phyloP scores from a whole-genome alignment of 805 yeast genomes.

The Zygosaccharomyces siamensis region DNA sequence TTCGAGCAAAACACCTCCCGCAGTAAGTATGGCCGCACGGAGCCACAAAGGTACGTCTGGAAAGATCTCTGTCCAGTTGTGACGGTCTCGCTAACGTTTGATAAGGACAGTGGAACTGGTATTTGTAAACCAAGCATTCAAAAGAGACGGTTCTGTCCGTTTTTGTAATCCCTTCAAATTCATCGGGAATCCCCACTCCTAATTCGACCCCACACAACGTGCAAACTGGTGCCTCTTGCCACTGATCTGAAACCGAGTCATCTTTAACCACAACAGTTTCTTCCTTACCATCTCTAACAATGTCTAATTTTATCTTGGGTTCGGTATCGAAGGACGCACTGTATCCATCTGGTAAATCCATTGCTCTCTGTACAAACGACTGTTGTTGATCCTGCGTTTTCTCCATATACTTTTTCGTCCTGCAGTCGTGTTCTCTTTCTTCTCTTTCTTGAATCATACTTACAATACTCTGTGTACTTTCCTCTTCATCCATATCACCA shows the following conservation, averaged over 20 bases:
- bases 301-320: constrained; percentile 19
- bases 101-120: constrained; percentile 58
- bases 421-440: constrained; percentile 28
- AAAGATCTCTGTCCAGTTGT: constrained; percentile 52
- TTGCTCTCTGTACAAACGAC: constrained; percentile 20
- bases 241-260: constrained; percentile 29
- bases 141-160: constrained; percentile 28
- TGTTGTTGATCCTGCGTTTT: constrained; percentile 28
- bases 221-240: constrained; percentile 46
- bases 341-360: constrained; percentile 29
- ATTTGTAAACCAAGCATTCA: constrained; percentile 31
- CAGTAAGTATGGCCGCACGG: constrained; percentile 83
- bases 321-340: constrained; percentile 28
- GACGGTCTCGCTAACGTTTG: constrained; percentile 49
- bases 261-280: constrained; percentile 22
- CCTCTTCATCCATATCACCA: constrained; percentile 16
- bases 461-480: constrained; percentile 30
- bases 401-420: constrained; percentile 25
- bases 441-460: constrained; percentile 33
- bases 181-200: constrained; percentile 68
- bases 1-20: constrained; percentile 73
- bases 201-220: constrained; percentile 64
- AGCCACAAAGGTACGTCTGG: constrained; percentile 60
- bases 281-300: constrained; percentile 20
- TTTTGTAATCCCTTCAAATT: constrained; percentile 34